Evolutionary conservation across 768 basidiomycete genomes (phyloP).

Genomic region (Russula virescens): DNA sequence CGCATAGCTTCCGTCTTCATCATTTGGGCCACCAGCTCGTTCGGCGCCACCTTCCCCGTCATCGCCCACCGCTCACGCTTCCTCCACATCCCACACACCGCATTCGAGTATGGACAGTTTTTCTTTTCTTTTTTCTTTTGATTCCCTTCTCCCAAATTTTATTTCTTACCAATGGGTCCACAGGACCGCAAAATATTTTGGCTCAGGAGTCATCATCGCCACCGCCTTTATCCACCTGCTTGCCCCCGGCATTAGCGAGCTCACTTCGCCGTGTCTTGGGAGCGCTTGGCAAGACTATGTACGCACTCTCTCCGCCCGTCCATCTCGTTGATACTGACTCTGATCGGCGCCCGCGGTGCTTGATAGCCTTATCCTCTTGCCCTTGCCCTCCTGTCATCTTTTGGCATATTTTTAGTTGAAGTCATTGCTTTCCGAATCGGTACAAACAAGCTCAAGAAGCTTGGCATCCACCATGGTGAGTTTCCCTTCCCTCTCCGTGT

Average conservation of each 20-base stretch:
- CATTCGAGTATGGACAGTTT: conserved; percentile 64
- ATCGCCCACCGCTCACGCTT: conserved; percentile 47
- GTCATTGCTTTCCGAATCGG: conserved; percentile 86
- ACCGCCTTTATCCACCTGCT: conserved; percentile 31
- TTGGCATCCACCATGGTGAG: conserved; percentile 62
- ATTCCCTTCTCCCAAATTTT: background rate
- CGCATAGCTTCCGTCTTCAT: conserved; percentile 73
- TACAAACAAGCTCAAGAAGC: conserved; percentile 55
- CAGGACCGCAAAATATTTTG: conserved; percentile 22
- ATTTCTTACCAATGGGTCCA: background rate
- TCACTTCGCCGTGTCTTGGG: conserved; percentile 64
- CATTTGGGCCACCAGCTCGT: conserved; percentile 52
- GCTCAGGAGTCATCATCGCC: conserved; percentile 18
- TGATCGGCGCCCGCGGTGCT: background rate
- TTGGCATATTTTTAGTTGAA: conserved; percentile 79
- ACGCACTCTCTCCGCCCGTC: conserved; percentile 28
- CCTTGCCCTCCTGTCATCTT: conserved; percentile 75
- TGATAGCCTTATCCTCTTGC: conserved; percentile 75
- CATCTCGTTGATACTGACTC: background rate
- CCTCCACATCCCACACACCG: conserved; percentile 49
- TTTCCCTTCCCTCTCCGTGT: background rate
- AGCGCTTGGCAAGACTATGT: conserved; percentile 73
- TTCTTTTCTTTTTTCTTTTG: conserved; percentile 27
- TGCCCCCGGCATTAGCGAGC: conserved; percentile 63
- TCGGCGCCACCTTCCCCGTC: conserved; percentile 69